Base-by-base conservation (phyloP, 805 yeast genomes). In the Candida stauntonica region DNA sequence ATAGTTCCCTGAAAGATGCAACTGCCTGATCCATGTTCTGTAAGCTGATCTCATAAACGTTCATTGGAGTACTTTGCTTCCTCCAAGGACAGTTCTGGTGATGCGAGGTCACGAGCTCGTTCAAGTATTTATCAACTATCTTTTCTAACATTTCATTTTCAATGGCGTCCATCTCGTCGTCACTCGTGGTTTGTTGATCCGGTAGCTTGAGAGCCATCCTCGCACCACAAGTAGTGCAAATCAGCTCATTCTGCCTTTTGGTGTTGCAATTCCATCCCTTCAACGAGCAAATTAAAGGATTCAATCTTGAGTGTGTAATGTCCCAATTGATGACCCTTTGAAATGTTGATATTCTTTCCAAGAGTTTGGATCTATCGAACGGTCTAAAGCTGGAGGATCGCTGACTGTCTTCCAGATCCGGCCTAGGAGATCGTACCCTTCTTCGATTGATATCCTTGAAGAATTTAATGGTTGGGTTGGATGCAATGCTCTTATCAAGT, bases 251-350 rank as follows among this genome's bases (percentile, higher is more conserved):
- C 13, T 18, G 23, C 31, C 52, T 60, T 20, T 56, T 41, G 3
- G 38, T 42, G 9, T 57, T 48, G 13, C 66, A 67, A 35, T 52
- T 57, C 82, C 82, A 77, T 2, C 83, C 83, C 37, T 68, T 62
- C 17, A 70, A 48, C 1, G 79, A 67, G 48, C 78, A 71, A 21
- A 53, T 62, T 24, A 77, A 57, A 36, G 78, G 79, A 5, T 62
- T 70, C 19, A 77, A 51, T 8, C 24, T 14, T 3, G 31, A 26
- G 33, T 50, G 51, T 3, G 51, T 49, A 12, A 73, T 47, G 13
- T 60, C 55, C 82, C 82, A 77, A 49, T 70, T 70, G 26, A 69
- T 48, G 2, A 70, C 61, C 7, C 62, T 64, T 20, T 43, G 47
- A 50, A 61, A 77, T 2, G 77, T 63, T 14, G 52, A 39, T 17